Percentiles rank a stretch among this genome's conserved stretches.
These are phyloP conservation scores for Leccinum aurantiacum DNA, from an alignment of 768 basidiomycete genomes.

Conservation along the genomic window DNA sequence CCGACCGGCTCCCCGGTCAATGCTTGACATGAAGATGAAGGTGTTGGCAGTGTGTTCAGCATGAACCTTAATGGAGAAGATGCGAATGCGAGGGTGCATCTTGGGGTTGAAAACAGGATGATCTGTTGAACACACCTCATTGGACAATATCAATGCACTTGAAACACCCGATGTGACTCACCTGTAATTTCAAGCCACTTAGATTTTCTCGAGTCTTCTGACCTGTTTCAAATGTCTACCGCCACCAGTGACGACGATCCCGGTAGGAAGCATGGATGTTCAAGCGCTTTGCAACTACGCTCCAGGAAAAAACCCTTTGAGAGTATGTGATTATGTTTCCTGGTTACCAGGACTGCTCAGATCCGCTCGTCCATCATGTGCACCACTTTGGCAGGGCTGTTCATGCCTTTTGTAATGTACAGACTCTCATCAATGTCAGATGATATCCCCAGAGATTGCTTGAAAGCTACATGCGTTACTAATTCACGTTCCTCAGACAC, in stretches of 20 bases:
- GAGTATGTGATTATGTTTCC: neutral
- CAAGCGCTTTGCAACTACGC: neutral
- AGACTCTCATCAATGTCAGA: neutral
- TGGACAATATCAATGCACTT: too few species aligned
- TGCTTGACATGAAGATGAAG: too few species aligned
- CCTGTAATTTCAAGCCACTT: too few species aligned
- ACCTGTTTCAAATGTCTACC: neutral
- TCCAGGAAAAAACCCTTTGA: neutral
- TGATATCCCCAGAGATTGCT: neutral
- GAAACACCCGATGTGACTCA: too few species aligned
- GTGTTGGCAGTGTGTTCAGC: too few species aligned
- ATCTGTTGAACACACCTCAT: too few species aligned
- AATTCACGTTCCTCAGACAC: neutral
- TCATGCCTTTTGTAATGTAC: neutral
- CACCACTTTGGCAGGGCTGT: neutral
- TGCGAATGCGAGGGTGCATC: too few species aligned
- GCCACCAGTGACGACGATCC: neutral
- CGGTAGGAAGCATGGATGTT: neutral
- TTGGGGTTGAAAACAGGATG: too few species aligned
- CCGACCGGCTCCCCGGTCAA: too few species aligned
- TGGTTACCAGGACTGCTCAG: neutral
- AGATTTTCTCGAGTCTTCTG: neutral
- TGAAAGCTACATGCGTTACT: neutral
- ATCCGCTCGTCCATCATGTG: neutral
- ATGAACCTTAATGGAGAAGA: too few species aligned